Base-by-base conservation (phyloP, 2,329 filamentous ascomycete genomes). In the Phialemoniopsis sp. region DNA sequence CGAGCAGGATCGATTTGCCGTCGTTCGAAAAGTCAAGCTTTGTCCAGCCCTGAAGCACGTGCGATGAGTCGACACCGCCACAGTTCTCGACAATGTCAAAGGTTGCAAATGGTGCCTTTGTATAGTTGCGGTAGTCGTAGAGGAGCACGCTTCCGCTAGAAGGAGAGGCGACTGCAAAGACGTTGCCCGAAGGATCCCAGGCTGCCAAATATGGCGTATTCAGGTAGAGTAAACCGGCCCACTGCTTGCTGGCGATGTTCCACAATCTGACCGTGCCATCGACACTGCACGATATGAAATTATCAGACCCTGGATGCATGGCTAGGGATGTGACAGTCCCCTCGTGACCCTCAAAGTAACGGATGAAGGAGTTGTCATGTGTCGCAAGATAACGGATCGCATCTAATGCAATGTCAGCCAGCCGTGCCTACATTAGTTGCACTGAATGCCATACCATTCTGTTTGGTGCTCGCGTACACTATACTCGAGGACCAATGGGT, bases 1-100 rank as follows among this genome's bases (percentile, higher is more conserved):
- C 87, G 14, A 98, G 62, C 5, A 98, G 73, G 35, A 98, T 65
- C 44, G 80, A 80, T 56, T 95, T 95, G 14, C 93, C 93, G 54
- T 98, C 93, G 54, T 98, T 98, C 42, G 88, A 93, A 58, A 98
- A 97, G 53, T 95, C 89, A 32, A 98, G 73, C 51, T 86, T 89
- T 2, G 87, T 93, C 93, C 93, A 98, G 10, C 83, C 83, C 38
- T 74, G 75, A 44, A 78, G 68, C 2, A 75, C 63, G 37, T 85
- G 80, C 35, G 82, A 76, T 6, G 71, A 62, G 46, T 77, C 68
- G 37, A 70, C 53, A 54, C 64, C 43, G 54, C 66, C 57, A 34
- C 68, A 67, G 37, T 71, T 64, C 40, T 83, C 78, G 17, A 80
- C 64, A 13, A 97, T 70, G 55, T 97, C 91, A 54, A 97, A 93